These are phyloP conservation scores for Helotiales sp. DNA, from an alignment of 2,329 filamentous ascomycete species.

Conservation along the genomic window DNA sequence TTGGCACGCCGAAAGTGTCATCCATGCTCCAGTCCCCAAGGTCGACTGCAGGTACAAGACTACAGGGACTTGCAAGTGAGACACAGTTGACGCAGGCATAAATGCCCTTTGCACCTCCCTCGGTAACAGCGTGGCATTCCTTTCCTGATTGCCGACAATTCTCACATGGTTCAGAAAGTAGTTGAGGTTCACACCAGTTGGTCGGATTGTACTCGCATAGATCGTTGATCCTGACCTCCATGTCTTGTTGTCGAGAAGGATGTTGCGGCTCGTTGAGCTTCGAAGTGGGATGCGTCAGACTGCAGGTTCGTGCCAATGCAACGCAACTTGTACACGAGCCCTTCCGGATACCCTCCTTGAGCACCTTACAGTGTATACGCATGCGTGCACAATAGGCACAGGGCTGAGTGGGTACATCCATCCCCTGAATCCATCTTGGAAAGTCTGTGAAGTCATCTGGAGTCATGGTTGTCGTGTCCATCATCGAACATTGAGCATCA, in stretches of 20 bases:
- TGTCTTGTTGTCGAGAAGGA: conserved; percentile 6
- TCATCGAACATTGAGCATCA: conserved; percentile 34
- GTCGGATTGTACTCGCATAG: background rate
- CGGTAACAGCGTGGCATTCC: conserved; percentile 21
- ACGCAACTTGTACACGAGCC: conserved; percentile 65
- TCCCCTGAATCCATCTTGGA: conserved; percentile 34
- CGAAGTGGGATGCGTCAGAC: conserved; percentile 44
- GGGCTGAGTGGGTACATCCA: conserved; percentile 37
- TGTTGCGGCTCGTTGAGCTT: background rate
- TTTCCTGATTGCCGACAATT: conserved; percentile 22
- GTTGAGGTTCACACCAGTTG: background rate
- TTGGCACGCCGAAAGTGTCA: conserved; percentile 2
- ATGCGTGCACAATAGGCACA: conserved; percentile 53
- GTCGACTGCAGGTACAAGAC: conserved; percentile 5
- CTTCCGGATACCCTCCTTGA: conserved; percentile 58
- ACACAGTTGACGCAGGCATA: conserved; percentile 25
- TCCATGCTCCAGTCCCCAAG: conserved; percentile 13
- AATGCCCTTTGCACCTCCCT: conserved; percentile 10
- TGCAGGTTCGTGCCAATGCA: conserved; percentile 58
- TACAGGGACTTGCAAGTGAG: conserved; percentile 22
- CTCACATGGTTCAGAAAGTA: conserved; percentile 20
- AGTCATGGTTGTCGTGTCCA: conserved; percentile 37
- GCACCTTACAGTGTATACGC: conserved; percentile 60
- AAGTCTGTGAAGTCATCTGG: conserved; percentile 45
- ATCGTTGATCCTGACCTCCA: conserved; percentile 9